Conservation (phyloP, 179 eudicot species). For the Corrigiola litoralis region DNA sequence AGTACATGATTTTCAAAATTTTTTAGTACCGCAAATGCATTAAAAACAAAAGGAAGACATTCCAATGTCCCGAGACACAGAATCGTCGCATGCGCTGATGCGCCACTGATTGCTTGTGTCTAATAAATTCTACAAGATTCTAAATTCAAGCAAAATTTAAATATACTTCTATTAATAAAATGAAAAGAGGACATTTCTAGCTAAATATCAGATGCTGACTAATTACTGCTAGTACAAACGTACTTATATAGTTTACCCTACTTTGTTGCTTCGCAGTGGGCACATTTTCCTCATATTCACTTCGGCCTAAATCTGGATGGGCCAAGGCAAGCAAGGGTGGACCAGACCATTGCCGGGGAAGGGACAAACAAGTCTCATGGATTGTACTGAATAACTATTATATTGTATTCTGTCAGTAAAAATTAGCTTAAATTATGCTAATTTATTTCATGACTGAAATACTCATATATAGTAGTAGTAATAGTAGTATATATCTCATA, state of each 20-base stretch:
- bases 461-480: neutral
- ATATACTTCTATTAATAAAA: no score
- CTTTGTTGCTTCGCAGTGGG: conserved; percentile 50
- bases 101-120: no score
- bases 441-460: neutral
- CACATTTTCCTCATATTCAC: conserved; percentile 76
- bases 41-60: no score
- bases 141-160: no score
- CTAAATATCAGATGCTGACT: no score
- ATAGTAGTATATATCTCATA: neutral
- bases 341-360: conserved; percentile 34
- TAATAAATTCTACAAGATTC: no score
- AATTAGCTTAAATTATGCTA: conserved; percentile 21
- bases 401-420: neutral
- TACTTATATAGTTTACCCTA: neutral
- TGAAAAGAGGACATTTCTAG: no score
- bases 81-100: no score
- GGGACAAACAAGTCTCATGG: conserved; percentile 35
- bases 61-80: no score
- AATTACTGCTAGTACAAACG: no score
- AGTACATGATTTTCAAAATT: no score
- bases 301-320: conserved; percentile 50
- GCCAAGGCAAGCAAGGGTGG: conserved; percentile 47
- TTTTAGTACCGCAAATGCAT: no score
- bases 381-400: conserved; percentile 21